A percentile compares a stretch with the other conserved stretches of the same genome.
These are phyloP conservation scores for Chaetomidium leptoderma DNA, from an alignment of 495 filamentous ascomycete species.

Conservation along the genomic window DNA sequence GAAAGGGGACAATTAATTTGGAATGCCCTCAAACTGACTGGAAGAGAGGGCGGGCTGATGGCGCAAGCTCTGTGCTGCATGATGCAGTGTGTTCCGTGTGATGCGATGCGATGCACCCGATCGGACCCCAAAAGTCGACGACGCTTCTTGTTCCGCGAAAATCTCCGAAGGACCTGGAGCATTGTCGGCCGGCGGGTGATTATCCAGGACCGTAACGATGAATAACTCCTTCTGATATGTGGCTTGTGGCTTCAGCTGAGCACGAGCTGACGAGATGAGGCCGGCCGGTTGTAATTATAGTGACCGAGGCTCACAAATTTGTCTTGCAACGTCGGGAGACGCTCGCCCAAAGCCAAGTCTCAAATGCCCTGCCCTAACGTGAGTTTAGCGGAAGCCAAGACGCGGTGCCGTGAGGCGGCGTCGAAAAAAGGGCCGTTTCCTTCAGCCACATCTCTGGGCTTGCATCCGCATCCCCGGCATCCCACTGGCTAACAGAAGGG, in stretches of 20 bases:
- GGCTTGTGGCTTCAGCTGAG: background rate
- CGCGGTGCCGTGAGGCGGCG: slow-evolving; percentile 14
- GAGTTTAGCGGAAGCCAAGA: slow-evolving; percentile 9
- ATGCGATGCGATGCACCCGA: background rate
- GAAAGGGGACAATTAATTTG: slow-evolving; percentile 11
- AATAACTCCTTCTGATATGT: background rate
- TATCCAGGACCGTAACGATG: background rate
- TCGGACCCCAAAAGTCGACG: background rate
- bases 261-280: slow-evolving; percentile 2
- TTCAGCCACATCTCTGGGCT: slow-evolving; percentile 21
- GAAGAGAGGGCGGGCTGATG: background rate
- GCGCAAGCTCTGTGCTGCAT: background rate
- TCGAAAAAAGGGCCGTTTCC: slow-evolving; percentile 23
- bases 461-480: slow-evolving; percentile 3
- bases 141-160: slow-evolving; percentile 4
- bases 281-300: slow-evolving; percentile 2
- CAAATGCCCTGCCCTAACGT: background rate
- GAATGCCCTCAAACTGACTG: background rate
- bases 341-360: background rate
- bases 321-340: background rate
- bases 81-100: background rate
- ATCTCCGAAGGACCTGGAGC: too few relatives aligned
- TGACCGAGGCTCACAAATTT: slow-evolving; percentile 6
- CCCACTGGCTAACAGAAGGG: background rate
- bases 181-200: too few relatives aligned